Evolutionary conservation across 768 basidiomycete genomes (phyloP).

Genomic region (Amanita pseudoporphyria): DNA sequence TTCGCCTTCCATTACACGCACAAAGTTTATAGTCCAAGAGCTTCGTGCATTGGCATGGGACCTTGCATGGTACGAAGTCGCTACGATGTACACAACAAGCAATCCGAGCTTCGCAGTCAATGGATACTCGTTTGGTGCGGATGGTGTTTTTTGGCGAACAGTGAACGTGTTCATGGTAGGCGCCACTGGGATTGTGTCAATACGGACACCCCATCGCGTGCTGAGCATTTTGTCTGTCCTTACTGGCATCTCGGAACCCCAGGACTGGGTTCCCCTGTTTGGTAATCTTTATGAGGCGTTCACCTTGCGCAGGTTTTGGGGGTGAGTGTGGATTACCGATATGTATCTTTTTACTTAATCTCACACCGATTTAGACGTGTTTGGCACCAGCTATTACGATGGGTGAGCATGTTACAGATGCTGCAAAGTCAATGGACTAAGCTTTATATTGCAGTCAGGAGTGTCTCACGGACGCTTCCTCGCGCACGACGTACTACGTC

Average conservation of each 20-base stretch:
- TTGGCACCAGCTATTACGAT: too few species aligned
- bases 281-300: slow-evolving; percentile 13
- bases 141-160: slow-evolving; percentile 8
- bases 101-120: slow-evolving; percentile 10
- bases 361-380: slow-evolving; percentile 9
- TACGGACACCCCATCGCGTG: slow-evolving; percentile 6
- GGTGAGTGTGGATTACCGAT: slow-evolving; percentile 13
- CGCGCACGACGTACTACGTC: slow-evolving; percentile 1
- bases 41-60: too few species aligned
- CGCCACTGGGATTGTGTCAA: slow-evolving; percentile 10
- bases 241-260: slow-evolving; percentile 12
- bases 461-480: slow-evolving; percentile 8
- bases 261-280: slow-evolving; percentile 17
- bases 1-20: slow-evolving; percentile 13
- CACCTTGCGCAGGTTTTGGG: slow-evolving; percentile 16
- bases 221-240: slow-evolving; percentile 9
- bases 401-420: slow-evolving; percentile 13
- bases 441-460: slow-evolving; percentile 1
- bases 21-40: slow-evolving; percentile 17
- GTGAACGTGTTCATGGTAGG: slow-evolving; percentile 11
- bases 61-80: slow-evolving; percentile 17
- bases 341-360: not conserved
- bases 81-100: slow-evolving; percentile 7
- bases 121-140: slow-evolving; percentile 9
- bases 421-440: slow-evolving; percentile 6